phyloP scores from a whole-genome alignment of 345 rosid species.

The Moricandia moricandioides region DNA sequence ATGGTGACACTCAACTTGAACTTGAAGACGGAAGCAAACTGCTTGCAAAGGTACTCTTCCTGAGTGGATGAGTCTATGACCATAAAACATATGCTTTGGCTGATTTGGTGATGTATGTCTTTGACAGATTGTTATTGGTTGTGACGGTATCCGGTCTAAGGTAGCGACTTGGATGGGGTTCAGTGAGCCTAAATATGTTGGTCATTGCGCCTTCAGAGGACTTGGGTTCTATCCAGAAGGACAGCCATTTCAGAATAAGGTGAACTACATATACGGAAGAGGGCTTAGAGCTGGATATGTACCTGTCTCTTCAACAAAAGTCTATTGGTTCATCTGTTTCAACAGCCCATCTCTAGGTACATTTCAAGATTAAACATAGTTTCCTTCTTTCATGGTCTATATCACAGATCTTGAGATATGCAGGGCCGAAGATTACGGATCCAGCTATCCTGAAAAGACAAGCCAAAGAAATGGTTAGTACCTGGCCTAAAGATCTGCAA shows the following conservation, averaged over 20 bases:
- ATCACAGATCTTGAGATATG: neutral
- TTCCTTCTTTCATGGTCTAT: neutral
- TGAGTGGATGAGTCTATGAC: neutral
- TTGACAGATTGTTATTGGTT: slow-evolving; percentile 80
- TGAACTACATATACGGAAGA: slow-evolving; percentile 72
- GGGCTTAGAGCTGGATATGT: slow-evolving; percentile 86
- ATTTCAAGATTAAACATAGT: neutral
- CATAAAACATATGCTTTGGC: neutral
- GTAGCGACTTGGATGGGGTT: slow-evolving; percentile 91
- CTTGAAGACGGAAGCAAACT: slow-evolving; percentile 59
- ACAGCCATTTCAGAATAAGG: slow-evolving; percentile 64
- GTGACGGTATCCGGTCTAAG: slow-evolving; percentile 78
- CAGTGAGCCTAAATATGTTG: slow-evolving; percentile 73
- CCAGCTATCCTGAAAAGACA: slow-evolving; percentile 58
- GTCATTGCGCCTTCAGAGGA: slow-evolving; percentile 78
- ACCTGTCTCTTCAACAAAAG: slow-evolving; percentile 76
- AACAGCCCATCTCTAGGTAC: slow-evolving; percentile 79
- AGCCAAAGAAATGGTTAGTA: slow-evolving; percentile 56
- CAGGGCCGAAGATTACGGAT: slow-evolving; percentile 77
- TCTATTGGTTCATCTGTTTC: slow-evolving; percentile 92
- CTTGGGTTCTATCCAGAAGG: slow-evolving; percentile 65
- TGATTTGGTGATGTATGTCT: neutral
- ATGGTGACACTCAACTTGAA: slow-evolving; percentile 52
- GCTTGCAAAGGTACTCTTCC: slow-evolving; percentile 53
- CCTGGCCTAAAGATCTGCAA: slow-evolving; percentile 65